Percentiles rank a stretch among this genome's conserved stretches.
These are phyloP conservation scores for Aspergillus aculeatinus DNA, from an alignment of 2,329 filamentous ascomycete species.

Conservation along the genomic window DNA sequence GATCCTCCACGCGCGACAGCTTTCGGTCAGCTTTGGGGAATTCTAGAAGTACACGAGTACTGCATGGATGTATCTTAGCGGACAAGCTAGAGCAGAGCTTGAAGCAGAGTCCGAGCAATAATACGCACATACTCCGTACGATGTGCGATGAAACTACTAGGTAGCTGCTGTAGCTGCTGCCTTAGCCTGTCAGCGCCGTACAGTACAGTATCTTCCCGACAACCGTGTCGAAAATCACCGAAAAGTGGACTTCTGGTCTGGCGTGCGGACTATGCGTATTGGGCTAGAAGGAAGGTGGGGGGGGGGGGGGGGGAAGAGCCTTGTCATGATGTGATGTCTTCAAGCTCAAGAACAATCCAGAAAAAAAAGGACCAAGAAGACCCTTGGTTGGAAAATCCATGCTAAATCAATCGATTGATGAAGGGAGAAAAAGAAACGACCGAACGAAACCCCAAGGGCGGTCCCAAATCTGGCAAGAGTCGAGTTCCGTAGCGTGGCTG, in stretches of 20 bases:
- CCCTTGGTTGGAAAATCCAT: background rate
- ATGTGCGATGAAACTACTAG: background rate
- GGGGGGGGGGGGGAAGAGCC: background rate
- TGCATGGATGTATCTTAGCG: background rate
- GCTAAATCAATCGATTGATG: background rate
- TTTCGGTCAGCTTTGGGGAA: background rate
- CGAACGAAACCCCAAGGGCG: background rate
- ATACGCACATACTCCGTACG: background rate
- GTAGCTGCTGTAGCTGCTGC: background rate
- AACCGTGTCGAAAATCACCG: background rate
- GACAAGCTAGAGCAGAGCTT: background rate
- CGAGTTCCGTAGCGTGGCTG: conserved; percentile 18
- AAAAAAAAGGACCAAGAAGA: background rate
- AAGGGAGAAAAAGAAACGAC: conserved; percentile 1
- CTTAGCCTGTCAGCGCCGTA: background rate
- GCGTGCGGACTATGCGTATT: background rate
- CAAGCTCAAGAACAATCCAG: background rate
- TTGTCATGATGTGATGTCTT: background rate
- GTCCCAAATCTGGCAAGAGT: conserved; percentile 9
- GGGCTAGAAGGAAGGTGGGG: background rate
- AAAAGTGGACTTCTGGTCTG: background rate
- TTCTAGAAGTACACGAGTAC: background rate
- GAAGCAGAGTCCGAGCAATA: background rate
- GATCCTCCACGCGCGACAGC: background rate
- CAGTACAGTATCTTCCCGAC: background rate